Evolutionary conservation across 345 rosid species (phyloP).

Genomic region (Pugionium cornutum): DNA sequence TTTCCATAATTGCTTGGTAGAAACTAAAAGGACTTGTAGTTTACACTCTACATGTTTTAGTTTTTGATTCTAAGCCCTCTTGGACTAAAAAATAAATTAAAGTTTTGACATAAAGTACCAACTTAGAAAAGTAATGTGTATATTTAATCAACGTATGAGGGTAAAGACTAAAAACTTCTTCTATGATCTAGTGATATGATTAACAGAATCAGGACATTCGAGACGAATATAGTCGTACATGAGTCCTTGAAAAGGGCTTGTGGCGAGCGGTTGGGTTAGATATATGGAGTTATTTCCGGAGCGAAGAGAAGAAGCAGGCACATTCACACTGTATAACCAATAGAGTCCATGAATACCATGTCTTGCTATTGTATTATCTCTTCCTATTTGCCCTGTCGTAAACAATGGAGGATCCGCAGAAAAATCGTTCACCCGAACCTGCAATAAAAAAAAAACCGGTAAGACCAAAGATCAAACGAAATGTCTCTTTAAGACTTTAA

Average conservation of each 20-base stretch:
- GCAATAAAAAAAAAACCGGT: not conserved
- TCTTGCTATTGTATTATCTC: constrained; percentile 75
- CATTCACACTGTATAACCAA: constrained; percentile 51
- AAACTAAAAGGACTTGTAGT: constrained; percentile 1
- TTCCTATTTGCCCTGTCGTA: constrained; percentile 67
- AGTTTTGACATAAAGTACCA: constrained; percentile 11
- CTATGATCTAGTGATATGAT: constrained; percentile 24
- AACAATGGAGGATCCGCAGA: constrained; percentile 46
- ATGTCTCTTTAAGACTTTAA: not conserved
- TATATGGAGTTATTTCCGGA: constrained; percentile 60
- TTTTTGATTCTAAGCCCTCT: constrained; percentile 10
- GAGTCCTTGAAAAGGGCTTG: constrained; percentile 70
- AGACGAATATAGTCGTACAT: constrained; percentile 79
- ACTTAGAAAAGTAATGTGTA: not conserved
- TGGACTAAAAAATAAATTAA: not conserved
- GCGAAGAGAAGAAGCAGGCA: constrained; percentile 49
- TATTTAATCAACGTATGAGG: not conserved
- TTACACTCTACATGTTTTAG: not conserved
- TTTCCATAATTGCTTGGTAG: constrained; percentile 6
- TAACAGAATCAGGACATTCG: constrained; percentile 50
- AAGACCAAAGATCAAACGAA: not conserved
- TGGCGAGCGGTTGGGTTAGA: constrained; percentile 52
- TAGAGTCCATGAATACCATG: constrained; percentile 88
- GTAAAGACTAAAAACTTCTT: constrained; percentile 3
- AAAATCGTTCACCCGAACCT: constrained; percentile 68